These are phyloP conservation scores for Penicillium turbatum DNA, from an alignment of 495 filamentous ascomycete genomes.

Conservation along the genomic window DNA sequence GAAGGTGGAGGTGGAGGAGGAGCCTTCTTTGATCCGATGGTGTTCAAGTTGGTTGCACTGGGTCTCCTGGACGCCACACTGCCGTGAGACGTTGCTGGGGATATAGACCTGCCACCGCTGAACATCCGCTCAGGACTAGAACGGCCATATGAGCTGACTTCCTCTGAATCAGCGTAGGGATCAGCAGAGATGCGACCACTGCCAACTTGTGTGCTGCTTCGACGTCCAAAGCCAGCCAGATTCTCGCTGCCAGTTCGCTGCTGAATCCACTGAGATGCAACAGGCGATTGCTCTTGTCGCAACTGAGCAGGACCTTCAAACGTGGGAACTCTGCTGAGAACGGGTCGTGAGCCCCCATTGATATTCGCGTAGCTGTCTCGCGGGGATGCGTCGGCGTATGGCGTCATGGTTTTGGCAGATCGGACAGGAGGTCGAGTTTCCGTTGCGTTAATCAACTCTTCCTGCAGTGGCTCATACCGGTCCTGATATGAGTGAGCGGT, in stretches of 20 bases:
- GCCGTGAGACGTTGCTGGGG: slow-evolving; percentile 59
- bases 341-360: slow-evolving; percentile 37
- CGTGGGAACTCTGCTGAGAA: slow-evolving; percentile 45
- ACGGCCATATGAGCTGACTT: slow-evolving; percentile 48
- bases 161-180: slow-evolving; percentile 63
- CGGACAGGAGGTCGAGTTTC: slow-evolving; percentile 59
- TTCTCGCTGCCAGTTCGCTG: slow-evolving; percentile 57
- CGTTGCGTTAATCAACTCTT: slow-evolving; percentile 44
- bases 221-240: slow-evolving; percentile 29
- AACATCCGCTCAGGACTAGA: slow-evolving; percentile 57
- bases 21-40: slow-evolving; percentile 56
- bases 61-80: slow-evolving; percentile 55
- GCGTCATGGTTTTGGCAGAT: slow-evolving; percentile 40
- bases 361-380: slow-evolving; percentile 31
- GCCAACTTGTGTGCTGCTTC: slow-evolving; percentile 42
- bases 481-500: slow-evolving; percentile 59
- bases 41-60: slow-evolving; percentile 46
- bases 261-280: slow-evolving; percentile 42
- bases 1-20: slow-evolving; percentile 82
- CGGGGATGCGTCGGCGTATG: slow-evolving; percentile 29
- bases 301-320: slow-evolving; percentile 56
- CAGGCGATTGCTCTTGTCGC: slow-evolving; percentile 45
- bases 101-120: slow-evolving; percentile 49
- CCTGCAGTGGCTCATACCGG: slow-evolving; percentile 54
- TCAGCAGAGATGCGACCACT: slow-evolving; percentile 43